Base-by-base conservation (phyloP, 2,329 filamentous ascomycete species). In the Fusarium nematophilum region DNA sequence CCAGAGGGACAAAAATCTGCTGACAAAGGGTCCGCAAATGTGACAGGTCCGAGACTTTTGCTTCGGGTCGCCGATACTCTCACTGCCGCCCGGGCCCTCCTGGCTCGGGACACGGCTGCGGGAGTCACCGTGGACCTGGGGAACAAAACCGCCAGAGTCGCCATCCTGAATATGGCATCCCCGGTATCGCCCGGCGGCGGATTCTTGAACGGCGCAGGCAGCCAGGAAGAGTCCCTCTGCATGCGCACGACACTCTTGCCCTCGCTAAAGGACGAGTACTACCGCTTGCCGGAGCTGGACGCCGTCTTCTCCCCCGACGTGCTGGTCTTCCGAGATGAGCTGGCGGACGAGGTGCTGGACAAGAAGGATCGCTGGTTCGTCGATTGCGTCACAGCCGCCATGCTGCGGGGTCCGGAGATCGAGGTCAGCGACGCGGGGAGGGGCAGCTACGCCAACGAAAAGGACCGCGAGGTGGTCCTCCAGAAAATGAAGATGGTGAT, bases 131-230 rank as follows among this genome's bases (percentile, higher is more conserved):
- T 18, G 10, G 48, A 68, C 23, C 36, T 52, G 4, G 29, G 25
- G 5, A 69, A 67, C 6, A 55, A 48, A 2, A 37, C 36, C 10
- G 50, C 66, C 8, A 73, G 80, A 30, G 77, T 85, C 2, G 83
- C 79, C 4, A 76, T 89, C 18, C 76, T 89, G 3, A 88, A 87
- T 70, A 88, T 89, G 85, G 86, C 85, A 0, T 89, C 86, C 0
- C 84, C 85, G 0, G 77, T 87, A 1, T 79, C 80, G 0, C 83
- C 86, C 0, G 87, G 87, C 10, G 86, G 86, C 7, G 87, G 86
- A 0, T 81, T 89, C 25, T 71, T 88, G 1, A 79, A 80, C 11
- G 87, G 87, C 15, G 84, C 85, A 0, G 82, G 81, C 8, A 82
- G 81, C 4, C 85, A 88, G 58, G 86, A 89, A 66, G 86, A 88